Evolutionary conservation across 2,329 filamentous ascomycete genomes (phyloP).

Genomic region (Erysiphe pulchra): DNA sequence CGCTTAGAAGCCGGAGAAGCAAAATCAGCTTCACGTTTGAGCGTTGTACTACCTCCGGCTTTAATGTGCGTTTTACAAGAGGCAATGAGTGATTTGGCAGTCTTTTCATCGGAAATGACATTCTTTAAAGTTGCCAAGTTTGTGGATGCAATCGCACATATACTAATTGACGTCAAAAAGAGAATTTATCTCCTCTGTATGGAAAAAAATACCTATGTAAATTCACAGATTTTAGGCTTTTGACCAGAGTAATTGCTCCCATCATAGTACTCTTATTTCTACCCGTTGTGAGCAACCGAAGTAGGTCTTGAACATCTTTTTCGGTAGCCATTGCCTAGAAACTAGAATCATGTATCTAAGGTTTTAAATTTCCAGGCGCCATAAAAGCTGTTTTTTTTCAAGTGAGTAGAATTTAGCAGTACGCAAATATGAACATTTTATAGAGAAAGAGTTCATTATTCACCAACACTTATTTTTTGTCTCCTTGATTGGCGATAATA

Average conservation of each 20-base stretch:
- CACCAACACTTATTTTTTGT: too few species aligned
- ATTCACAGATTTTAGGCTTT: slow-evolving; percentile 26
- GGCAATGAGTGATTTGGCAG: slow-evolving; percentile 10
- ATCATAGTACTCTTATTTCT: slow-evolving; percentile 30
- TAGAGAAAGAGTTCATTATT: too few species aligned
- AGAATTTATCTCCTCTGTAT: not conserved
- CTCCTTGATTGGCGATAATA: too few species aligned
- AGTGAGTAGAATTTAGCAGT: too few species aligned
- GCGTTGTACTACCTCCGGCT: slow-evolving; percentile 1
- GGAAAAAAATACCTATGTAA: slow-evolving; percentile 23
- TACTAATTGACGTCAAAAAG: slow-evolving; percentile 5
- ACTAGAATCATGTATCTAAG: too few species aligned
- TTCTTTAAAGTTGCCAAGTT: slow-evolving; percentile 6
- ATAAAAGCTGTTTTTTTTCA: too few species aligned
- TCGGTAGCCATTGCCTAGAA: slow-evolving; percentile 22
- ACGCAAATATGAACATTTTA: too few species aligned
- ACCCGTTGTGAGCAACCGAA: slow-evolving; percentile 28
- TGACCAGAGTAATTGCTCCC: slow-evolving; percentile 31
- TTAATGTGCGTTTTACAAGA: slow-evolving; percentile 10
- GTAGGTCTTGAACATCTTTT: slow-evolving; percentile 32
- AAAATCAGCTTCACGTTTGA: slow-evolving; percentile 6
- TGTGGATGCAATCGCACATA: slow-evolving; percentile 9
- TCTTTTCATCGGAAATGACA: slow-evolving; percentile 11
- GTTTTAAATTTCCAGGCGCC: too few species aligned
- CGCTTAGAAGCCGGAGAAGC: slow-evolving; percentile 8